phyloP scores from a whole-genome alignment of 768 basidiomycete genomes.

The Lentinus tigrinus region DNA sequence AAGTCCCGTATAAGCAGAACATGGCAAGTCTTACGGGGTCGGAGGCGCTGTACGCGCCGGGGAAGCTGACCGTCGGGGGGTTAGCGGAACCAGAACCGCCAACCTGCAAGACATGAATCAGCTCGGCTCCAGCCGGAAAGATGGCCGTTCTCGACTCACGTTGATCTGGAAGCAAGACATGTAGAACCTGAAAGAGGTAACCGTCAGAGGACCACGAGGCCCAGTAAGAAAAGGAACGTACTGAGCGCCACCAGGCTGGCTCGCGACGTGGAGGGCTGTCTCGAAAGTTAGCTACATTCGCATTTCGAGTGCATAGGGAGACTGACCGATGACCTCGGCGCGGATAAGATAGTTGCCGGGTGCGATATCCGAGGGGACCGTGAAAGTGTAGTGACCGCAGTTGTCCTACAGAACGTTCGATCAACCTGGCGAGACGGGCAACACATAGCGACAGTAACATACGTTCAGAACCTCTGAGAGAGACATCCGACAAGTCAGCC shows the following conservation, averaged over 20 bases:
- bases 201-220: too few species aligned
- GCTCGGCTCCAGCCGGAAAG: background rate
- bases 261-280: slow-evolving; percentile 51
- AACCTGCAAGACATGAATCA: slow-evolving; percentile 19
- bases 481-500: too few species aligned
- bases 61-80: slow-evolving; percentile 42
- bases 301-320: background rate
- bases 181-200: slow-evolving; percentile 32
- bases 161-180: slow-evolving; percentile 48
- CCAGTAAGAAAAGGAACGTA: too few species aligned
- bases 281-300: background rate
- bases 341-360: slow-evolving; percentile 50
- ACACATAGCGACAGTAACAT: background rate
- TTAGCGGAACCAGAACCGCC: slow-evolving; percentile 36
- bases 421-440: background rate
- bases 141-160: slow-evolving; percentile 5
- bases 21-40: slow-evolving; percentile 28
- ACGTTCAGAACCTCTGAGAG: slow-evolving; percentile 35
- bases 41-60: slow-evolving; percentile 40
- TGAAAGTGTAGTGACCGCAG: slow-evolving; percentile 55
- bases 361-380: slow-evolving; percentile 39
- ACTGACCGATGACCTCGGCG: slow-evolving; percentile 47
- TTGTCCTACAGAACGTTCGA: slow-evolving; percentile 38
- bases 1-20: too few species aligned
- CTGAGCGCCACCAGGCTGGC: slow-evolving; percentile 41